Evolutionary conservation across 495 filamentous ascomycete genomes (phyloP).

Genomic region (Talaromyces borbonicus): DNA sequence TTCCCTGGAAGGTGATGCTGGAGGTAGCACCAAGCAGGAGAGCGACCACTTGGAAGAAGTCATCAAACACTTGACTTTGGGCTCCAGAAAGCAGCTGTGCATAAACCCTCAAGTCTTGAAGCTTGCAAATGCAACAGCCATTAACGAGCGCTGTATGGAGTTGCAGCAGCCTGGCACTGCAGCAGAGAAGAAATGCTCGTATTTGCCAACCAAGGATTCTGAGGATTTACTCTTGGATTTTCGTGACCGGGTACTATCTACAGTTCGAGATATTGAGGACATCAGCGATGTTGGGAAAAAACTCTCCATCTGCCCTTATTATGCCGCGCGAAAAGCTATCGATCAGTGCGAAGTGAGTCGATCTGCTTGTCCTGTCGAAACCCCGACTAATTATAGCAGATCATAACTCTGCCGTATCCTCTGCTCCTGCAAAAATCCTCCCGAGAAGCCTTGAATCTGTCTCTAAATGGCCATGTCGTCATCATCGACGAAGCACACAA

Average conservation of each 20-base stretch:
- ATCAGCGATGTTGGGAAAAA: conserved; percentile 66
- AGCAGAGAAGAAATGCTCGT: conserved; percentile 62
- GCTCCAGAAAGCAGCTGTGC: conserved; percentile 86
- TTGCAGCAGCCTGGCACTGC: conserved; percentile 67
- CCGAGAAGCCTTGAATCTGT: conserved; percentile 76
- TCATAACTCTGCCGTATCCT: conserved; percentile 90
- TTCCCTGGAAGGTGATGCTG: conserved; percentile 17
- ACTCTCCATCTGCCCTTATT: conserved; percentile 86
- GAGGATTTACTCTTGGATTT: conserved; percentile 66
- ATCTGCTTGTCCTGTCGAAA: not conserved
- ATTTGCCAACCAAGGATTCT: conserved; percentile 67
- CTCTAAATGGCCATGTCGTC: conserved; percentile 76
- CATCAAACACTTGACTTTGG: conserved; percentile 78
- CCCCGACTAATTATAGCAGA: conserved; percentile 39
- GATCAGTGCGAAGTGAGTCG: conserved; percentile 60
- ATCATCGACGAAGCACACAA: conserved; percentile 98
- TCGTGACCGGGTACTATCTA: conserved; percentile 78
- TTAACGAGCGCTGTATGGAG: conserved; percentile 93
- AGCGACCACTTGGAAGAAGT: conserved; percentile 41
- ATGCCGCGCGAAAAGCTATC: conserved; percentile 76
- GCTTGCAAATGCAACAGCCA: conserved; percentile 64
- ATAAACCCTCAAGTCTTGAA: conserved; percentile 75
- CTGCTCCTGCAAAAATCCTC: conserved; percentile 82
- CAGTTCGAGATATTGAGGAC: conserved; percentile 89
- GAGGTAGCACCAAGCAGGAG: conserved; percentile 14